Base-by-base conservation (phyloP, 208 protist species). In the Kentomonas sorsogonicus region DNA sequence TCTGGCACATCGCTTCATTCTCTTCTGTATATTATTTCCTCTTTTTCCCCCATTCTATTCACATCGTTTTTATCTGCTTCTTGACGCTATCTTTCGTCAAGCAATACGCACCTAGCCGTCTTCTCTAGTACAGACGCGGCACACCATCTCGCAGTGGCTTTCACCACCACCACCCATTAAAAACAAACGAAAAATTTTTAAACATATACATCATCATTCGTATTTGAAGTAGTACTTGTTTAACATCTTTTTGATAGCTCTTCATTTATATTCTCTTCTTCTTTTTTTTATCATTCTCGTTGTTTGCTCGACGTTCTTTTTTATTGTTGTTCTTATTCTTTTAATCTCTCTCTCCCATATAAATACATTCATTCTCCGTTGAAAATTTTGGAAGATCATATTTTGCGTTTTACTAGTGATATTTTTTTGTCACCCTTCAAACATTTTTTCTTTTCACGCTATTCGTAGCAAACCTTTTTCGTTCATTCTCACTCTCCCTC, bases 271-370 rank as follows among this genome's bases (percentile, higher is more conserved):
- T 26, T 47, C 6, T 31, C 23, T 53, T 18, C 6, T 5, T 18
- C 31, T 33, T 34, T 6, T 53, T 27, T 30, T 53, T 53, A 15
- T 31, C 27, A 33, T 7, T 53, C 31, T 33, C 31, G 9, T 53
- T 53, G n/a, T 53, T 53, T 30, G 22, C 31, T 23, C 31, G 5
- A 11, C 15, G 5, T 47, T 16, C 15, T 5, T 20, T 20, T 47
- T 20, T 47, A 16, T 26, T 20, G 5, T 47, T 47, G n/a, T 47
- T 18, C 40, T 54, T 33, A 41, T 54, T 54, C 18, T 11, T 53
- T 34, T 27, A 33, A 13, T 31, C 5, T 27, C 23, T 33, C 31
- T 36, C 11, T 5, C 5, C 33, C 11, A 11, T 38, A 15, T 38
- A 38, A 38, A 11, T 11, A 15, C 11, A 15, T 11, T 11, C 5